These are phyloP conservation scores for Neonectria sp. DNA, from an alignment of 2,329 filamentous ascomycete species.

Conservation along the genomic window DNA sequence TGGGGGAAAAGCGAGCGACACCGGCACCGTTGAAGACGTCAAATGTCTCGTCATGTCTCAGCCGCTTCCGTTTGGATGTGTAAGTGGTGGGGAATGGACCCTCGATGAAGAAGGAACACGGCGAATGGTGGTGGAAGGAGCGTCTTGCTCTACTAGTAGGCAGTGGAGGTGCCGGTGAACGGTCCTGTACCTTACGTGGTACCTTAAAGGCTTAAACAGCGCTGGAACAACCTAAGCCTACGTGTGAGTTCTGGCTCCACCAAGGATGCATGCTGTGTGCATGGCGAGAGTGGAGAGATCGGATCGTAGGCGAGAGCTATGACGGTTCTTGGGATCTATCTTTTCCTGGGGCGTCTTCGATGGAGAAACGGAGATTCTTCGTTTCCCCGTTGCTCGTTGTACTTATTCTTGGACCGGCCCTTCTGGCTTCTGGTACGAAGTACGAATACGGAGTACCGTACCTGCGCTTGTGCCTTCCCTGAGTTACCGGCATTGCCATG, in stretches of 20 bases:
- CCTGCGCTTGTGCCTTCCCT: conserved; percentile 21
- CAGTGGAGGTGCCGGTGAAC: conserved; percentile 13
- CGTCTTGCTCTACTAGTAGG: conserved; percentile 14
- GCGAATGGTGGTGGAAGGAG: conserved; percentile 22
- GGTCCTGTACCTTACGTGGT: conserved; percentile 22
- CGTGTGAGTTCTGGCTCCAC: conserved; percentile 19
- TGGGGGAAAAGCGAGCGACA: conserved; percentile 23
- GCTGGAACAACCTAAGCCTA: conserved; percentile 19
- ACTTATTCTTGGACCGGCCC: not conserved
- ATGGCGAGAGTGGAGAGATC: conserved; percentile 28
- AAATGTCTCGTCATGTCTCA: conserved; percentile 25
- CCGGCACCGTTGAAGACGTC: conserved; percentile 28
- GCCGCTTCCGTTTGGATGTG: conserved; percentile 14
- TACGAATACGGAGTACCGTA: not conserved
- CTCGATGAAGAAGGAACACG: not conserved
- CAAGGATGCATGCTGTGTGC: conserved; percentile 26
- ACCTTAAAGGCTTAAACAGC: conserved; percentile 4
- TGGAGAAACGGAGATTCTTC: not conserved
- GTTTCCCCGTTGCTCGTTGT: not conserved
- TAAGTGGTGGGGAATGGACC: conserved; percentile 25
- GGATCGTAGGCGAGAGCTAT: conserved; percentile 12
- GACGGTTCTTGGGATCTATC: conserved; percentile 2
- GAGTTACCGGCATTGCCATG: conserved; percentile 8
- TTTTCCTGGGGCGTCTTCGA: not conserved
- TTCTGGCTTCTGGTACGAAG: not conserved